Percentiles rank a stretch among this genome's conserved stretches.
Evolutionary conservation across 352 stramenopile genomes (phyloP).

Genomic region (Phytophthora syringae): DNA sequence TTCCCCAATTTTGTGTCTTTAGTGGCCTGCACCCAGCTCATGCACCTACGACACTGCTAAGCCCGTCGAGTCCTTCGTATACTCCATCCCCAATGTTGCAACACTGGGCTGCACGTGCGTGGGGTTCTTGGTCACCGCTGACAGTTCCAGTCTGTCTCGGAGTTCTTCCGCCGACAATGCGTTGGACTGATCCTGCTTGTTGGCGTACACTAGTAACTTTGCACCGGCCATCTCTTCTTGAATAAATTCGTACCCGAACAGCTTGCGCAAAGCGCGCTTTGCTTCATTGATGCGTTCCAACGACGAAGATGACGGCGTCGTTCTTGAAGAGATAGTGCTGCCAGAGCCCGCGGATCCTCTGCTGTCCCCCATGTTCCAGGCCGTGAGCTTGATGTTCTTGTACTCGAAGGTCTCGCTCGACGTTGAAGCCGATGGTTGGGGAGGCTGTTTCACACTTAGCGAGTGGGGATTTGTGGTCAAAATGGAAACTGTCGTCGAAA

Average conservation of each 20-base stretch:
- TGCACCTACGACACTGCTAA: no score
- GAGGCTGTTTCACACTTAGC: no score
- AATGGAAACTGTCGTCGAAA: constrained; percentile 26
- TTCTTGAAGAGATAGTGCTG: constrained; percentile 69
- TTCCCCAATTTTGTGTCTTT: no score
- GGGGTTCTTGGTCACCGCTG: constrained; percentile 43
- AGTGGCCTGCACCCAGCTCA: no score
- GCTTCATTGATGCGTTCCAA: constrained; percentile 68
- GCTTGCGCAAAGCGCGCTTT: constrained; percentile 43
- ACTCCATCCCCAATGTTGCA: constrained; percentile 43
- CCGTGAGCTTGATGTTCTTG: constrained; percentile 77
- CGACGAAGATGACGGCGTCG: constrained; percentile 85
- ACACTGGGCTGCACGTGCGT: constrained; percentile 43
- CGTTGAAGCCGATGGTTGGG: constrained; percentile 90
- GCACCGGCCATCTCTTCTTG: constrained; percentile 48
- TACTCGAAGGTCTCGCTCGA: constrained; percentile 84
- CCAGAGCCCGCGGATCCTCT: constrained; percentile 62
- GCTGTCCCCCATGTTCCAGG: constrained; percentile 85
- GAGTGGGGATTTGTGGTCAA: no score
- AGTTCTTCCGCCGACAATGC: constrained; percentile 42
- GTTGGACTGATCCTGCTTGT: constrained; percentile 55
- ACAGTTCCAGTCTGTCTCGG: constrained; percentile 37
- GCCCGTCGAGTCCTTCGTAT: constrained; percentile 59
- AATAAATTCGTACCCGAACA: no score
- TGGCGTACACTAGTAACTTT: constrained; percentile 60